phyloP scores from a whole-genome alignment of 495 filamentous ascomycete species.

The Penicillium goetzii region DNA sequence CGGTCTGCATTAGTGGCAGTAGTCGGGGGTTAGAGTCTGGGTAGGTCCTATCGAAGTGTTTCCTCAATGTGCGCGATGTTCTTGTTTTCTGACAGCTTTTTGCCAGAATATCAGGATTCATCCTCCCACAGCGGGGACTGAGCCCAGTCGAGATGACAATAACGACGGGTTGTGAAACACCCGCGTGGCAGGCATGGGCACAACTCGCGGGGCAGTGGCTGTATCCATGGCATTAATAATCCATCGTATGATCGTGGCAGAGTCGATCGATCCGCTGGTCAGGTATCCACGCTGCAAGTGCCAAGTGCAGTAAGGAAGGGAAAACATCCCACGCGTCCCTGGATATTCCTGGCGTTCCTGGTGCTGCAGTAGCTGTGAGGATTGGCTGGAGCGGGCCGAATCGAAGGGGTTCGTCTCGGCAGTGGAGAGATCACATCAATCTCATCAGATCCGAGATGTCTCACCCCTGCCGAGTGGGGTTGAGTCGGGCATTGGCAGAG shows the following conservation, averaged over 20 bases:
- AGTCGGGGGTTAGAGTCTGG: background rate
- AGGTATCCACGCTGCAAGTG: slow-evolving; percentile 1
- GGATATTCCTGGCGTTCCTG: slow-evolving; percentile 4
- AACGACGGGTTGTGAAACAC: background rate
- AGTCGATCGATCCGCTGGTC: background rate
- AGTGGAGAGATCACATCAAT: slow-evolving; percentile 10
- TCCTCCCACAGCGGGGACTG: background rate
- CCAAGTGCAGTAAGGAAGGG: background rate
- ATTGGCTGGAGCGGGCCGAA: slow-evolving; percentile 9
- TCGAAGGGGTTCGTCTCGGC: slow-evolving; percentile 4
- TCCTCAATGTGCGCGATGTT: background rate
- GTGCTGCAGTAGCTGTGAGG: background rate
- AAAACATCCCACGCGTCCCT: background rate
- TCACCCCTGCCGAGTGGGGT: background rate
- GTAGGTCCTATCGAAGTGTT: background rate
- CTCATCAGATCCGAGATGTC: slow-evolving; percentile 1
- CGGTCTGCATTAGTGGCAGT: background rate
- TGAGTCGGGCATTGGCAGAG: background rate
- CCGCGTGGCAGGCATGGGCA: background rate
- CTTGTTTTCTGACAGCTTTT: background rate
- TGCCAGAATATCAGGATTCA: background rate
- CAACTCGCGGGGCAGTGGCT: background rate
- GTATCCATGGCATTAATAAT: slow-evolving; percentile 8
- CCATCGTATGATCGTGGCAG: slow-evolving; percentile 19
- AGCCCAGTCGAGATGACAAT: slow-evolving; percentile 16